A percentile compares a stretch with the other conserved stretches of the same genome.
These are phyloP conservation scores for Pseudotulostoma volvatum DNA, from an alignment of 495 filamentous ascomycete species.

Conservation along the genomic window DNA sequence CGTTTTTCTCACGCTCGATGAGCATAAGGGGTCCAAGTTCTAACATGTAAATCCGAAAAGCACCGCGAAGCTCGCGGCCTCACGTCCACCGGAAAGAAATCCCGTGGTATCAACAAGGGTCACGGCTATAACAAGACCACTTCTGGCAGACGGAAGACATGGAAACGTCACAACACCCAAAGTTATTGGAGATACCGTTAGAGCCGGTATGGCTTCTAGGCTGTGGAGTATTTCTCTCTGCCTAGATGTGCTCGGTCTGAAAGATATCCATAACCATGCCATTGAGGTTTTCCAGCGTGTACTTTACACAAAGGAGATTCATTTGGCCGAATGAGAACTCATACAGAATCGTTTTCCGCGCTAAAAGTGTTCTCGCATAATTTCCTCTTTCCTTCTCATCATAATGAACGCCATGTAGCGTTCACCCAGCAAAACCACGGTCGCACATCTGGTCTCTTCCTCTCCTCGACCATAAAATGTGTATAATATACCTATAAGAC, in stretches of 20 bases:
- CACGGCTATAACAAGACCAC: conserved; percentile 97
- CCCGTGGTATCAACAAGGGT: conserved; percentile 95
- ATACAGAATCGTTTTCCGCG: too few relatives aligned
- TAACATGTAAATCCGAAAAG: conserved; percentile 16
- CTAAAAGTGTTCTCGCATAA: too few relatives aligned
- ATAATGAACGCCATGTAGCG: too few relatives aligned
- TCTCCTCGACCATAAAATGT: too few relatives aligned
- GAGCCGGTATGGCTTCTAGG: conserved; percentile 16
- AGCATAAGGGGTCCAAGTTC: background rate
- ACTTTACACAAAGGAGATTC: conserved; percentile 1
- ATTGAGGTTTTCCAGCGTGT: conserved; percentile 5
- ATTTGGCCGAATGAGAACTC: too few relatives aligned
- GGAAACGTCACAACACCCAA: conserved; percentile 98
- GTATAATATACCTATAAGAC: too few relatives aligned
- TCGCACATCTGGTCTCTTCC: too few relatives aligned
- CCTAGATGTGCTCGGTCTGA: too few relatives aligned
- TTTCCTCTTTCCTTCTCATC: too few relatives aligned
- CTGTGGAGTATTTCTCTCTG: background rate
- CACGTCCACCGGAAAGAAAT: conserved; percentile 97
- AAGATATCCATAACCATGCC: conserved; percentile 2
- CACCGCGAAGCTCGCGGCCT: conserved; percentile 95
- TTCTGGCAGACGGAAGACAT: conserved; percentile 92
- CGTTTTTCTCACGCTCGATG: conserved; percentile 9
- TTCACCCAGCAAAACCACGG: too few relatives aligned
- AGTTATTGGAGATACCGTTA: conserved; percentile 79